Evolutionary conservation across 805 yeast species (phyloP), one percentile per base, ranked within the genome.

Genomic region (Spathaspora passalidarum): DNA sequence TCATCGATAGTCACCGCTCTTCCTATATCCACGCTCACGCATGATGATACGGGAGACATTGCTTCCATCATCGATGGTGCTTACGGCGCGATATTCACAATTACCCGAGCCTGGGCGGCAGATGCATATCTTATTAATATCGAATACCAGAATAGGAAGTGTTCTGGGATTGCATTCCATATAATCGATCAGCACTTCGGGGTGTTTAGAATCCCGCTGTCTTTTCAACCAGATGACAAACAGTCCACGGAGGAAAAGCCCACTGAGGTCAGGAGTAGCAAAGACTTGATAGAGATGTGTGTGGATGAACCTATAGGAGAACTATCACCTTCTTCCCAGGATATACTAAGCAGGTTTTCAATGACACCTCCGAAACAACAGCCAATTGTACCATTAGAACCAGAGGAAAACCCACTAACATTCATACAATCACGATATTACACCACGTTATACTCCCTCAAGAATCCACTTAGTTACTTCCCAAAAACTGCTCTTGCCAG

Each of bases 401-500:
- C 5, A 5, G 46, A 46, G 14, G 32, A 29, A 6, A 63, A 60
- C 23, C 73, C 75, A 0, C 41, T 54, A 2, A 56, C 49, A 2
- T 72, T 68, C 44, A 50, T 72, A n/a, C 44, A 37, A 17, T 55
- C 66, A 1, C 54, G 75, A 32, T 72, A 72, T 53, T 68, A 52
- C 47, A 56, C 55, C 42, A 68, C 65, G 2, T 56, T 72, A 5
- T 72, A 72, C 48, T 67, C 74, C 3, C 60, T 69, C 22, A 61
- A 58, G 2, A 71, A 69, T 1, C 76, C 77, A 1, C 56, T 72
- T 37, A 66, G 63, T 37, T 72, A 72, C 49, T 72, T 64, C 40
- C 65, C 68, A 9, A 81, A 81, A 51, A 78, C 83, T 0, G 73
- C 78, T 4, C 58, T 81, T 32, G 59, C 75, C 10, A 60, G 84